Evolutionary conservation across 371 early-diverging fungal genomes (phyloP).

Genomic region (Conidiobolus incongruus): DNA sequence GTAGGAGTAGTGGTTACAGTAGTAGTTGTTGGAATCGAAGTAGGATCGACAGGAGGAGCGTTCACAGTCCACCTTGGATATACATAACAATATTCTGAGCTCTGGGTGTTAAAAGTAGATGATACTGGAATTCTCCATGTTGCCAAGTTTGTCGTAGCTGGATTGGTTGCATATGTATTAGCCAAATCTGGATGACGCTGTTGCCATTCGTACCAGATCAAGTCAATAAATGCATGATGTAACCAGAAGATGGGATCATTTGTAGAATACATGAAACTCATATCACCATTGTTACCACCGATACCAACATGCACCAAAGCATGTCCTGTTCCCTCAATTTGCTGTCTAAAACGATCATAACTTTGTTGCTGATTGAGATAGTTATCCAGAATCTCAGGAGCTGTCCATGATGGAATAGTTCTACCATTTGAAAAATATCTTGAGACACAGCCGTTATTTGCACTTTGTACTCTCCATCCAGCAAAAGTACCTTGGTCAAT

Average conservation of each 20-base stretch:
- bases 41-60: too few species aligned
- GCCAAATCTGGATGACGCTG: background rate
- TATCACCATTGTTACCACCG: constrained; percentile 5
- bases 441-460: background rate
- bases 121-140: background rate
- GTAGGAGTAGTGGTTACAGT: too few species aligned
- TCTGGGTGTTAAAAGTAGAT: background rate
- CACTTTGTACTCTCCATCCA: background rate
- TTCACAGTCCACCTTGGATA: too few species aligned
- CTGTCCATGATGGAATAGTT: constrained; percentile 1
- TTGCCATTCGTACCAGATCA: constrained; percentile 5
- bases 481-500: background rate
- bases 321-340: constrained; percentile 3
- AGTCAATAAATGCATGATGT: constrained; percentile 4
- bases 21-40: too few species aligned
- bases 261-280: constrained; percentile 1
- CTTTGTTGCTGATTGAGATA: background rate
- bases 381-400: constrained; percentile 2
- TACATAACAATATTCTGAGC: too few species aligned
- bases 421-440: background rate
- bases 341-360: constrained; percentile 1
- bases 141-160: background rate
- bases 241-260: constrained; percentile 5
- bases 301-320: constrained; percentile 3
- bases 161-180: background rate